Evolutionary conservation across 768 basidiomycete species (phyloP).

Genomic region (Gloeopeniophorella convolvens): DNA sequence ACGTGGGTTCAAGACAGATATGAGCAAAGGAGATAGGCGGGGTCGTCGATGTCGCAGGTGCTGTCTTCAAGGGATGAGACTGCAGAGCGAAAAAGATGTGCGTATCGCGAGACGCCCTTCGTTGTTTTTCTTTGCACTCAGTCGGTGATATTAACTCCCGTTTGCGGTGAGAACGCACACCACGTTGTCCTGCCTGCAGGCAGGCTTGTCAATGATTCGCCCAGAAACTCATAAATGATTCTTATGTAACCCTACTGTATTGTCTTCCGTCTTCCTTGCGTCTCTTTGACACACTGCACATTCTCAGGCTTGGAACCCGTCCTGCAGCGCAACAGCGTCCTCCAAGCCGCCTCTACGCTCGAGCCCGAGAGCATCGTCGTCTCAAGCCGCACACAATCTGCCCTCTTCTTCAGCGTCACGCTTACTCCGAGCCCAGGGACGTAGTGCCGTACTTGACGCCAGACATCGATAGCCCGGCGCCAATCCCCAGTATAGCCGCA

Average conservation of each 20-base stretch:
- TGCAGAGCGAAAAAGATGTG: conserved; percentile 46
- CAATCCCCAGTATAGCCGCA: not conserved
- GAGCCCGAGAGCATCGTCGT: too few relatives aligned
- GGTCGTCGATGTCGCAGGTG: conserved; percentile 9
- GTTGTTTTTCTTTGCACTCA: conserved; percentile 16
- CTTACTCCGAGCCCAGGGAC: conserved; percentile 9
- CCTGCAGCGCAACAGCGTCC: too few relatives aligned
- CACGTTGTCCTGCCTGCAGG: conserved; percentile 79
- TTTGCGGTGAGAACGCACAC: conserved; percentile 47
- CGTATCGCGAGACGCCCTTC: conserved; percentile 20
- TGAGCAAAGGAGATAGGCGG: not conserved
- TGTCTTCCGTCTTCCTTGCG: conserved; percentile 19
- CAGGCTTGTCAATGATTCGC: conserved; percentile 40
- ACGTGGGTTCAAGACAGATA: conserved; percentile 11
- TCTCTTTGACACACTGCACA: conserved; percentile 10
- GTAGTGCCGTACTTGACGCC: conserved; percentile 7
- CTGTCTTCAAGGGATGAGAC: conserved; percentile 26
- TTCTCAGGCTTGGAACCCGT: too few relatives aligned
- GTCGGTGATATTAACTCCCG: conserved; percentile 21
- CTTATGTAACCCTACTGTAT: conserved; percentile 37
- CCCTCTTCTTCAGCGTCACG: conserved; percentile 8
- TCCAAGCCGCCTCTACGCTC: too few relatives aligned
- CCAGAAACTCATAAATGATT: conserved; percentile 21
- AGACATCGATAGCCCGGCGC: conserved; percentile 17
- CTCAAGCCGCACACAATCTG: too few relatives aligned